Evolutionary conservation across 129 eudicot species (phyloP), one percentile per base, ranked within the genome.

Genomic region (Centaurea solstitialis): DNA sequence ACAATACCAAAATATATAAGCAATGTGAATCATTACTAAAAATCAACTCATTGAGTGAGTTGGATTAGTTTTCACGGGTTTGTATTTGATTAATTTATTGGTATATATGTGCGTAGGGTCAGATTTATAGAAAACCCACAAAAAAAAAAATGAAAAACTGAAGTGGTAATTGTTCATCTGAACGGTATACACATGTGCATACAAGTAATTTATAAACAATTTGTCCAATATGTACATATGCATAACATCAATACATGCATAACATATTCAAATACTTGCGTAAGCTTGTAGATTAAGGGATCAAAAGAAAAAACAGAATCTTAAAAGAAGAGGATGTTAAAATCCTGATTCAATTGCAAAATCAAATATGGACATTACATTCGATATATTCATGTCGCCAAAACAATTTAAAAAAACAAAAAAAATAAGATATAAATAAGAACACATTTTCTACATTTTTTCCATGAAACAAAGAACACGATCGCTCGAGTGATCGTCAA

Each of bases 261-360:
- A 33, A 2, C 37, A 33, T 33, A 2, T 33, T 33, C 37, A 33
- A 33, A 2, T 33, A 33, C 37, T 2, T 33, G 37, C 37, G 5
- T 33, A 33, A 3, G 5, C 37, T 0, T 33, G 37, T 33, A 33
- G 37, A 26, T 26, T 26, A 75, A 61, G 35, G 69, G 24, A 2
- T 24, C 12, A 62, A 76, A 17, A 70, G 23, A 18, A 79, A 66
- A 77, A 23, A 40, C 21, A 79, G 18, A 76, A 76, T 80, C 79
- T 61, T 40, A 72, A 64, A 26, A 2, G 26, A 69, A 66, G 41
- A 53, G 21, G 62, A 53, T 53, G 21, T 9, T 11, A 64, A 24
- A 8, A 65, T 20, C 23, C 64, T 40, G 74, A 73, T 73, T 23
- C 78, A 26, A 11, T 38, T 59, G 30, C 64, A 73, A 41, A 71